Evolutionary conservation across 2,329 filamentous ascomycete species (phyloP).

Genomic region (Sporothrix globosa): DNA sequence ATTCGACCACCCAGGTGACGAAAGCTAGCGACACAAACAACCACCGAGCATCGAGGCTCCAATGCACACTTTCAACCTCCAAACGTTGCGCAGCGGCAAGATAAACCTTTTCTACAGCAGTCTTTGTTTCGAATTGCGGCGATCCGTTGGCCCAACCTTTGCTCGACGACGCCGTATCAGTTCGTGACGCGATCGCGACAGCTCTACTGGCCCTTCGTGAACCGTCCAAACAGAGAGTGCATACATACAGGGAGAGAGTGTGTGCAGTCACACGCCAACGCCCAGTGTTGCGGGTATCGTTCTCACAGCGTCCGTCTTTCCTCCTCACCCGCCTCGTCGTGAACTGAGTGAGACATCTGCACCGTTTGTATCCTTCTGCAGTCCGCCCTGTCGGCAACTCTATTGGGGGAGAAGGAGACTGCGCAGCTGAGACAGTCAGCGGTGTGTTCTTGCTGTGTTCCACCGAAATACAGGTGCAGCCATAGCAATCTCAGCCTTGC

Average conservation of each 20-base stretch:
- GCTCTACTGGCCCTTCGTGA: no score
- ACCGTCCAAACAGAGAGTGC: neutral
- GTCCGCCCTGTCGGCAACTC: neutral
- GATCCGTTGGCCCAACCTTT: neutral
- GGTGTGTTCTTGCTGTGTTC: slow-evolving; percentile 10
- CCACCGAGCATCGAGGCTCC: slow-evolving; percentile 4
- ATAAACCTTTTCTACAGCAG: neutral
- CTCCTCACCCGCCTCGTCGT: neutral
- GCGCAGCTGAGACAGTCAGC: neutral
- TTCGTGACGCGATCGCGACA: slow-evolving; percentile 3
- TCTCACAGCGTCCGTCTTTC: no score
- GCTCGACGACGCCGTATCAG: neutral
- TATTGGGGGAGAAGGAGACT: slow-evolving; percentile 6
- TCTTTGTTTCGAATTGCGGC: neutral
- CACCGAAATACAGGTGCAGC: neutral
- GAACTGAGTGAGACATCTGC: slow-evolving; percentile 27
- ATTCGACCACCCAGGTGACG: slow-evolving; percentile 4
- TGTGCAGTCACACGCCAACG: neutral
- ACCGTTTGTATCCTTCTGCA: neutral
- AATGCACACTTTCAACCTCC: neutral
- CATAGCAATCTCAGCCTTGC: neutral
- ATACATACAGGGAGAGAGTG: no score
- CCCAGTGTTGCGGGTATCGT: no score
- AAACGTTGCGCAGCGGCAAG: neutral
- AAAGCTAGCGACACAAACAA: slow-evolving; percentile 20